Evolutionary conservation across 2,329 filamentous ascomycete species (phyloP).

Genomic region (Penicillium sp.): DNA sequence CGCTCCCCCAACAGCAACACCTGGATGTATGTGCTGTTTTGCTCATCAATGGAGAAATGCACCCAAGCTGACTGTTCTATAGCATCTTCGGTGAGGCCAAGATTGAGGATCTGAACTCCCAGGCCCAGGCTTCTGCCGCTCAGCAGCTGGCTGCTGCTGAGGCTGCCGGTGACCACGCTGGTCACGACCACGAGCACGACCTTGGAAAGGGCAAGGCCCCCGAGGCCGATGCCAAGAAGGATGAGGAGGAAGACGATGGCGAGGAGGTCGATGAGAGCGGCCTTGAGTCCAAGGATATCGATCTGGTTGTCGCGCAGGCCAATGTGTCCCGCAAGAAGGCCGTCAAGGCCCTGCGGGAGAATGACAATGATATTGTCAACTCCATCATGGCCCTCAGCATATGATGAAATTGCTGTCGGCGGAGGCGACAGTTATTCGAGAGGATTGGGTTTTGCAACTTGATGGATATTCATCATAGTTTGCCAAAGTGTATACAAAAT

Average conservation of each 20-base stretch:
- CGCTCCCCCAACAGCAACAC: conserved; percentile 99
- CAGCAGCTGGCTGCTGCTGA: conserved; percentile 84
- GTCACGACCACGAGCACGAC: conserved; percentile 50
- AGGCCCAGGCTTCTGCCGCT: conserved; percentile 90
- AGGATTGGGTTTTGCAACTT: conserved; percentile 29
- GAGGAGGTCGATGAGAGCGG: conserved; percentile 94
- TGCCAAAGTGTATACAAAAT: conserved; percentile 36
- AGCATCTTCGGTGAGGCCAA: conserved; percentile 99
- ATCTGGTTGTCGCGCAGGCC: conserved; percentile 97
- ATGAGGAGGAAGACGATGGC: conserved; percentile 83
- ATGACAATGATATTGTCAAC: conserved; percentile 99
- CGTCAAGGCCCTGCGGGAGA: conserved; percentile 91
- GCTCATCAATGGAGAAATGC: conserved; percentile 1
- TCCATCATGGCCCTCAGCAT: conserved; percentile 98
- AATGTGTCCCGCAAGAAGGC: conserved; percentile 97
- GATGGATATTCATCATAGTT: conserved; percentile 25
- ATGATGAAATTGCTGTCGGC: conserved; percentile 39
- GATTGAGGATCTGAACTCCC: conserved; percentile 99
- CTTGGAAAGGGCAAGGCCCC: conserved; percentile 62
- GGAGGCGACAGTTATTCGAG: conserved; percentile 18
- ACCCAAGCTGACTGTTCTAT: conserved; percentile 25
- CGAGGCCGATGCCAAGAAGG: conserved; percentile 56
- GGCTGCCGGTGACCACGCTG: conserved; percentile 53
- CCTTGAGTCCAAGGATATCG: conserved; percentile 98
- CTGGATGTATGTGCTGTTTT: conserved; percentile 72